Percentiles rank a stretch among this genome's conserved stretches.
Conservation (phyloP, 1,284 basidiomycete species). For the Hymenochaete sp. region DNA sequence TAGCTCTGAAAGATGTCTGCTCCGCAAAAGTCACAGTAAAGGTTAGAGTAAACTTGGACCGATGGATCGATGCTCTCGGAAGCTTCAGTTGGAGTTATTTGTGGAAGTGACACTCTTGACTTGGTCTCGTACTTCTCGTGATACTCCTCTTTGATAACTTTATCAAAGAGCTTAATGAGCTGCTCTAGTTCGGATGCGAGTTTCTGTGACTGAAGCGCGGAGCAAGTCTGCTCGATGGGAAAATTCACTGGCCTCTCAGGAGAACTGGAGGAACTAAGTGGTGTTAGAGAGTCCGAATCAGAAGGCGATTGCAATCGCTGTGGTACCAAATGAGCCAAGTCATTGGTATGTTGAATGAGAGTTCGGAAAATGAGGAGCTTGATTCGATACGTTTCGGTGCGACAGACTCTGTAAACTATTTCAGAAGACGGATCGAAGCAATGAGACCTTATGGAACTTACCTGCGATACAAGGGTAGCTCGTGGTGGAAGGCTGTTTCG, state of each 20-base stretch:
- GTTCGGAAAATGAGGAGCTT: slow-evolving; percentile 54
- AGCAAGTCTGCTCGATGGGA: neutral
- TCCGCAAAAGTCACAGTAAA: slow-evolving; percentile 64
- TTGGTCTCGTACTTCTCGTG: slow-evolving; percentile 5
- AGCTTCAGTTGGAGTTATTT: neutral
- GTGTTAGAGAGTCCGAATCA: neutral
- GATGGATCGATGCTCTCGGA: neutral
- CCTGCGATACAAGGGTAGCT: slow-evolving; percentile 70
- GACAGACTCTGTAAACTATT: slow-evolving; percentile 49
- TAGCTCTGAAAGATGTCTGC: slow-evolving; percentile 71
- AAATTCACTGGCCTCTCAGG: neutral
- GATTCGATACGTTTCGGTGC: slow-evolving; percentile 63
- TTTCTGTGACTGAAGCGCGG: neutral
- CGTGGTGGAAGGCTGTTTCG: slow-evolving; percentile 49
- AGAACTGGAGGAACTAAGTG: neutral
- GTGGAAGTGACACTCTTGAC: neutral
- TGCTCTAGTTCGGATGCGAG: slow-evolving; percentile 2
- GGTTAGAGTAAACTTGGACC: neutral
- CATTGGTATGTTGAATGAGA: slow-evolving; percentile 27
- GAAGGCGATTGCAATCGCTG: neutral
- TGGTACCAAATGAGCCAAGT: slow-evolving; percentile 6
- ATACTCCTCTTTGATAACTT: slow-evolving; percentile 50
- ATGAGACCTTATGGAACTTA: slow-evolving; percentile 25
- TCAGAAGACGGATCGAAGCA: neutral
- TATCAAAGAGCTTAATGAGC: slow-evolving; percentile 35